phyloP scores from a whole-genome alignment of 805 yeast genomes.

The Tetrapisispora nanseiensis region DNA sequence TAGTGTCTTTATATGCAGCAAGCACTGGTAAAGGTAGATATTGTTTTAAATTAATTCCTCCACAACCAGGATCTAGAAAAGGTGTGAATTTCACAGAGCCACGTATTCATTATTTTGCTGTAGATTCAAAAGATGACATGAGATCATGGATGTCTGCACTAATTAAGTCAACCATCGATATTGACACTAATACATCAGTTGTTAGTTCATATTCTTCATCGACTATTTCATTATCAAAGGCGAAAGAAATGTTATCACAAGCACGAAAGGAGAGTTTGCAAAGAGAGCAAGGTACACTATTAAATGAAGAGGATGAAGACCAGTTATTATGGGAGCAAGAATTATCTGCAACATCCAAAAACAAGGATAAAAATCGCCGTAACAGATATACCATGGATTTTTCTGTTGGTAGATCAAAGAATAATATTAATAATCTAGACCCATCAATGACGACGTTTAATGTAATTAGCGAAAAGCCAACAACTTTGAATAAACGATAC shows the following conservation, averaged over 20 bases:
- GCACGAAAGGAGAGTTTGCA: conserved; percentile 66
- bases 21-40: conserved; percentile 89
- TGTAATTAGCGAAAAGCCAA: conserved; percentile 1
- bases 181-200: conserved; percentile 87
- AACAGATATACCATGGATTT: conserved; percentile 2
- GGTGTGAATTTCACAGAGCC: conserved; percentile 96
- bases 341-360: conserved; percentile 1
- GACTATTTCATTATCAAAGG: conserved; percentile 79
- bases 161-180: conserved; percentile 91
- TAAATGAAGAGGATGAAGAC: conserved; percentile 26
- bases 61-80: conserved; percentile 93
- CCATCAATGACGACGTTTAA: neutral
- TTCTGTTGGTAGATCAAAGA: neutral
- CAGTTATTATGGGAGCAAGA: conserved; percentile 25
- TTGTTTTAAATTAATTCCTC: conserved; percentile 89
- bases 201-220: conserved; percentile 91
- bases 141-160: conserved; percentile 90
- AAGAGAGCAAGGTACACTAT: conserved; percentile 34
- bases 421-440: neutral
- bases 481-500: neutral
- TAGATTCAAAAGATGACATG: conserved; percentile 85
- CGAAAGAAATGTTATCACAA: conserved; percentile 75
- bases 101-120: conserved; percentile 91
- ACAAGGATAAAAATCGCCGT: conserved; percentile 2
- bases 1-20: conserved; percentile 81